Base-by-base conservation (phyloP, 441 rosid genomes). In the Gossypium schwendimanii region DNA sequence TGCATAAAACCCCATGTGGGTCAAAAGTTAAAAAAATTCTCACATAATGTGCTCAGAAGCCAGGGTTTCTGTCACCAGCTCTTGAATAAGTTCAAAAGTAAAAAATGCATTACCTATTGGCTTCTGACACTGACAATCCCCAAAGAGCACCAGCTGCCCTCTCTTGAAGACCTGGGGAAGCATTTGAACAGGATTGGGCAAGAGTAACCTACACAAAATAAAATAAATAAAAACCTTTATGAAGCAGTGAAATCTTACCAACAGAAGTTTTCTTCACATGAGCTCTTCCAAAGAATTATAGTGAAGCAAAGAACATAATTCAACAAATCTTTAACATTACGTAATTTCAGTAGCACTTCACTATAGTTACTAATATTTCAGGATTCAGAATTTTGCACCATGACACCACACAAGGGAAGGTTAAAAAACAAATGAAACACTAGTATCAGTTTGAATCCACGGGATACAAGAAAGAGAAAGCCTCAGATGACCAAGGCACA, bases 121-220 rank as follows among this genome's bases (percentile, higher is more conserved):
- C 89, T 89, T 95, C 98, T 24, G 99, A 95, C n/a, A 95, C 99
- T 0, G 98, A 95, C 81, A 95, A 85, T 77, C 99, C 99, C 99
- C 98, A 92, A 14, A 95, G 94, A 75, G 99, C 99, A 76, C 99
- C 99, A 58, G 98, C 99, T 21, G 98, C 99, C 82, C 99, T 88
- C 83, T 95, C 99, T 84, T 95, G 99, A 80, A 95, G 99, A 83
- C 98, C 99, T 44, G 91, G 87, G 52, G 99, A 91, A 62, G 96
- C 92, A 86, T 91, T 87, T 64, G 96, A 81, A 75, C 97, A 95
- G 26, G 97, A 85, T 75, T 91, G 94, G 45, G 98, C 99, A 50
- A 95, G 97, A 39, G 88, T 81, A 78, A 95, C 98, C 98, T 94
- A 71, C 65, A 80, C 9, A 70, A 70, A 72, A 80, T 50, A 75